phyloP scores from a whole-genome alignment of 176 grass and related monocot species.

The Aegilops speltoides region DNA sequence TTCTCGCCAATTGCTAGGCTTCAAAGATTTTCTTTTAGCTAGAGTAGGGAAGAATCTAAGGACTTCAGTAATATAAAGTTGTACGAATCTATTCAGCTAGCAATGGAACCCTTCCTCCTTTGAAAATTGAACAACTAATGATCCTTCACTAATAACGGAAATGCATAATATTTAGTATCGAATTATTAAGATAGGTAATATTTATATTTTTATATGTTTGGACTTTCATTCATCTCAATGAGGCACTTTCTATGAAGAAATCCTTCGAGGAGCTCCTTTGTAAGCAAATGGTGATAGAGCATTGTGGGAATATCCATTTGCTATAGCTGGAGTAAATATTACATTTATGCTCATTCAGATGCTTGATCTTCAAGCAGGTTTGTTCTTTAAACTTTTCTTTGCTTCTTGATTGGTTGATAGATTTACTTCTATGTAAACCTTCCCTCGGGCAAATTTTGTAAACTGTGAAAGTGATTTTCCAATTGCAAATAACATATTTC shows the following conservation, averaged over 20 bases:
- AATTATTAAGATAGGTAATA: background rate
- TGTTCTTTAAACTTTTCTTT: slow-evolving; percentile 22
- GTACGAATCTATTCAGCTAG: background rate
- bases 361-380: slow-evolving; percentile 80
- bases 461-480: slow-evolving; percentile 14
- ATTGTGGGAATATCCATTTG: slow-evolving; percentile 74
- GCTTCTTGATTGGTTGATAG: slow-evolving; percentile 24
- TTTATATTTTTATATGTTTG: background rate
- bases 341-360: slow-evolving; percentile 90
- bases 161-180: background rate
- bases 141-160: background rate
- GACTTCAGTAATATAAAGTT: background rate
- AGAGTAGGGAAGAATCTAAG: background rate
- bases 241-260: slow-evolving; percentile 40
- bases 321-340: slow-evolving; percentile 35
- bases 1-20: background rate
- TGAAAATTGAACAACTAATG: slow-evolving; percentile 2
- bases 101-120: background rate
- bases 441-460: background rate
- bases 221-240: slow-evolving; percentile 14
- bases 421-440: background rate
- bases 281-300: slow-evolving; percentile 63
- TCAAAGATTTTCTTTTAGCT: slow-evolving; percentile 2
- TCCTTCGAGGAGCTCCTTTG: slow-evolving; percentile 64
- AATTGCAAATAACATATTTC: background rate